A percentile compares a stretch with the other conserved stretches of the same genome.
Conservation (phyloP, 73 alveolate genomes). For the Paramecium octaurelia region DNA sequence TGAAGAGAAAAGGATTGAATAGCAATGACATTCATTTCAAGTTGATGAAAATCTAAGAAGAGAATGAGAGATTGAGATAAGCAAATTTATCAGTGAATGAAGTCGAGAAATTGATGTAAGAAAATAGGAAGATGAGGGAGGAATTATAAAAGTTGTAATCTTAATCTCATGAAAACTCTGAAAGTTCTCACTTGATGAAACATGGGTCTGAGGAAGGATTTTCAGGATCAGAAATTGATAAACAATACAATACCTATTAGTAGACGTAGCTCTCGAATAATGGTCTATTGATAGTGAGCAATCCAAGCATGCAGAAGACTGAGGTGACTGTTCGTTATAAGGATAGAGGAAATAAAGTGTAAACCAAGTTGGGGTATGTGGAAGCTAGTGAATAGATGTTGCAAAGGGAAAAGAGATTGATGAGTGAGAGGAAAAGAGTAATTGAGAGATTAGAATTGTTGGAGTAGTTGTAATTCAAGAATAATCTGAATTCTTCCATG, state of each 20-base stretch:
- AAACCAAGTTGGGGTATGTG: background rate
- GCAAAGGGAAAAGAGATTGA: background rate
- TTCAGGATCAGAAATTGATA: background rate
- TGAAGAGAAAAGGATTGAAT: constrained; percentile 74
- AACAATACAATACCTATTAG: background rate
- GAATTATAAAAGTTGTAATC: constrained; percentile 57
- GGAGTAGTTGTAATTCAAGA: constrained; percentile 17
- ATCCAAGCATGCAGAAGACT: constrained; percentile 7
- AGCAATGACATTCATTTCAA: constrained; percentile 64
- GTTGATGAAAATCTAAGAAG: constrained; percentile 68
- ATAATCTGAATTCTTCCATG: background rate
- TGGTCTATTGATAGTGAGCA: constrained; percentile 1
- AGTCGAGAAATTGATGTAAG: constrained; percentile 70
- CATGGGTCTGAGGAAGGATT: constrained; percentile 36
- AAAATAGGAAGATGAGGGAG: constrained; percentile 74
- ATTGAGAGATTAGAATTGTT: constrained; percentile 48
- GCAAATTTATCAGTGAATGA: constrained; percentile 64
- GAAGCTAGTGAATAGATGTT: background rate
- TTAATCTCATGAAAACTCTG: background rate
- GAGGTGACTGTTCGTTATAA: constrained; percentile 9
- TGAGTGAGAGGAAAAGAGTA: constrained; percentile 56
- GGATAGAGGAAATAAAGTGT: background rate
- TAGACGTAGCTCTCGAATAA: background rate
- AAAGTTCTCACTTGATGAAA: background rate
- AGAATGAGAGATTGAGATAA: constrained; percentile 72